Conservation (phyloP, 208 protist genomes). For the Blechomonas ayalai region DNA sequence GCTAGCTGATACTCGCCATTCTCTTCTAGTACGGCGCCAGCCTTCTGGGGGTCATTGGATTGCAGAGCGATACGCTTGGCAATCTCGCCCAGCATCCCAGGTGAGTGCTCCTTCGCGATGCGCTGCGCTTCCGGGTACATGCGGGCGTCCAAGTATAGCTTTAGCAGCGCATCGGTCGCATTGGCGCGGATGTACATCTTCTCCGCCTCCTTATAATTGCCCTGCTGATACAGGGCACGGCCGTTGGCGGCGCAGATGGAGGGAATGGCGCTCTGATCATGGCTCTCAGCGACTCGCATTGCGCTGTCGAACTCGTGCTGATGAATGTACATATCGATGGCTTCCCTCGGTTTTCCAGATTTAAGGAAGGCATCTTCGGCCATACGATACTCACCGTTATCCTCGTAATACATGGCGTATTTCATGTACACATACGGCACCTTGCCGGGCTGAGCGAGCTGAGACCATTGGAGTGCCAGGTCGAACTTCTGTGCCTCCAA, state of each 20-base stretch:
- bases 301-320: constrained; percentile 95
- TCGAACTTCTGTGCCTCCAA: constrained; percentile 92
- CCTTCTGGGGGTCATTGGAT: constrained; percentile 84
- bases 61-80: constrained; percentile 77
- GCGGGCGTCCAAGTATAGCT: constrained; percentile 91
- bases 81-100: constrained; percentile 80
- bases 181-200: constrained; percentile 86
- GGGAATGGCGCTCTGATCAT: constrained; percentile 83
- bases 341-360: constrained; percentile 94
- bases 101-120: constrained; percentile 85
- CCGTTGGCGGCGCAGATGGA: constrained; percentile 90
- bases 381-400: constrained; percentile 92
- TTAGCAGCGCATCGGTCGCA: constrained; percentile 90
- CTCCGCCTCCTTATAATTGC: constrained; percentile 91
- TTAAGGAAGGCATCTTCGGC: constrained; percentile 96
- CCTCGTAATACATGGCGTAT: constrained; percentile 96
- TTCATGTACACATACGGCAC: constrained; percentile 95
- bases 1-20: constrained; percentile 90
- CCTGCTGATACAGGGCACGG: constrained; percentile 75
- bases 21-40: constrained; percentile 87
- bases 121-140: constrained; percentile 93
- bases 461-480: constrained; percentile 91
- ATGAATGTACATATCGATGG: constrained; percentile 96
- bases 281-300: constrained; percentile 93
- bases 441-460: constrained; percentile 86